phyloP scores from a whole-genome alignment of 768 basidiomycete genomes.

The Russula sp. region DNA sequence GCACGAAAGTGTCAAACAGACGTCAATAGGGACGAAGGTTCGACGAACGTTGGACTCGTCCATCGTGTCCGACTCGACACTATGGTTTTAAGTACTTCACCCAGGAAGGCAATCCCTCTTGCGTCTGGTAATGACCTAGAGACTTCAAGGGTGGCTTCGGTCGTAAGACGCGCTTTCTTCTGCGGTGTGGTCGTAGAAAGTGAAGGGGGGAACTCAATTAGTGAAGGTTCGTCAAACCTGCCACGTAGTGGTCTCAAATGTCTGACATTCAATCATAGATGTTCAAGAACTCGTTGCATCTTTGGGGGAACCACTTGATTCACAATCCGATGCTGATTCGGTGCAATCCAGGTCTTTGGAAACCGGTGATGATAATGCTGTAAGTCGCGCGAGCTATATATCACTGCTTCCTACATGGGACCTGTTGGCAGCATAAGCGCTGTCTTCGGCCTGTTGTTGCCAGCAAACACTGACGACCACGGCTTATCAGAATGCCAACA shows the following conservation, averaged over 20 bases:
- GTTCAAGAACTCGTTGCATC: slow-evolving; percentile 56
- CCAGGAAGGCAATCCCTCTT: slow-evolving; percentile 70
- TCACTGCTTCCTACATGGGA: background rate
- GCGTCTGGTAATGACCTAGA: slow-evolving; percentile 63
- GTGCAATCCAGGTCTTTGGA: slow-evolving; percentile 42
- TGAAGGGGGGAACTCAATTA: slow-evolving; percentile 63
- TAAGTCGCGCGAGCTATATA: slow-evolving; percentile 27
- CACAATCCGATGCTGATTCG: slow-evolving; percentile 46
- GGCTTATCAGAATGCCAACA: slow-evolving; percentile 28
- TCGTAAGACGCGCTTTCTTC: slow-evolving; percentile 82
- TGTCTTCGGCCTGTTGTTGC: background rate
- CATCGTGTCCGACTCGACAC: background rate
- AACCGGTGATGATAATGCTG: slow-evolving; percentile 36
- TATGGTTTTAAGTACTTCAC: slow-evolving; percentile 69
- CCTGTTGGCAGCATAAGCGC: background rate
- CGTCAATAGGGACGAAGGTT: slow-evolving; percentile 28
- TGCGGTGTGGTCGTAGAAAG: slow-evolving; percentile 89
- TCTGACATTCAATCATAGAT: slow-evolving; percentile 13
- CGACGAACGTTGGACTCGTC: background rate
- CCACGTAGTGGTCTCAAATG: background rate
- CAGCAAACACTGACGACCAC: slow-evolving; percentile 1
- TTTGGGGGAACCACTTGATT: slow-evolving; percentile 62
- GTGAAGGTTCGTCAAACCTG: slow-evolving; percentile 51
- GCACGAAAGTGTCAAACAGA: slow-evolving; percentile 21
- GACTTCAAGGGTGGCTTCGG: slow-evolving; percentile 40